Percentiles rank a stretch among this genome's conserved stretches.
Evolutionary conservation across 2,329 filamentous ascomycete genomes (phyloP).

Genomic region (Ilyonectria robusta): DNA sequence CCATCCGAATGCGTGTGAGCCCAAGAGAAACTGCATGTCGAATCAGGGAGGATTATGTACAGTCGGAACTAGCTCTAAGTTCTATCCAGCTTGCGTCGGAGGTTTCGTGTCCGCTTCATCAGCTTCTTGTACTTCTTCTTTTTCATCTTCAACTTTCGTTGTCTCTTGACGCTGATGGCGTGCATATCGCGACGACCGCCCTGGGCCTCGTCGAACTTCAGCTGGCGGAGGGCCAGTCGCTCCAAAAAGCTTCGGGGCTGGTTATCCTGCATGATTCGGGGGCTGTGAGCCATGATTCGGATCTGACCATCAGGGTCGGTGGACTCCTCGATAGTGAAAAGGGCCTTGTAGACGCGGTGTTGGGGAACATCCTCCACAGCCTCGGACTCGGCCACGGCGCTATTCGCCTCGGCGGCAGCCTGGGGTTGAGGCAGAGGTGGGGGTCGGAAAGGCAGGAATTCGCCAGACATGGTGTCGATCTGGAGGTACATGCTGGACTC

Average conservation of each 20-base stretch:
- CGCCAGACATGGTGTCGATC: constrained; percentile 77
- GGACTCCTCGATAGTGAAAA: constrained; percentile 78
- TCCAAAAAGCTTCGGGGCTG: constrained; percentile 74
- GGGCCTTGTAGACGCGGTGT: constrained; percentile 72
- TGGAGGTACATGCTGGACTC: constrained; percentile 75
- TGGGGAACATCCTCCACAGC: constrained; percentile 57
- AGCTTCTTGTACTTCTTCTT: constrained; percentile 99
- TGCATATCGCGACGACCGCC: constrained; percentile 73
- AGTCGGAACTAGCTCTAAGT: constrained; percentile 56
- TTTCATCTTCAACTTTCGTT: constrained; percentile 99
- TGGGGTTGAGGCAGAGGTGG: constrained; percentile 83
- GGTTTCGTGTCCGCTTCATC: constrained; percentile 90
- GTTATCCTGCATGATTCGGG: constrained; percentile 67
- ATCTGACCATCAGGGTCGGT: constrained; percentile 72
- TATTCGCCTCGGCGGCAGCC: constrained; percentile 56
- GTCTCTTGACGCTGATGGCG: constrained; percentile 91
- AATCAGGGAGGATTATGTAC: constrained; percentile 45
- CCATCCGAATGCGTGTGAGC: constrained; percentile 45
- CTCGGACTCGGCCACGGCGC: constrained; percentile 50
- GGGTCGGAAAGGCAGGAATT: constrained; percentile 85
- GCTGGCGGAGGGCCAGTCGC: constrained; percentile 76
- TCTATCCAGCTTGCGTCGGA: constrained; percentile 87
- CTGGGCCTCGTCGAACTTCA: constrained; percentile 70
- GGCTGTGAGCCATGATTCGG: constrained; percentile 73
- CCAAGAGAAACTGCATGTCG: constrained; percentile 41